These are phyloP conservation scores for Aspergillus pseudoviridinutans DNA, from an alignment of 2,329 filamentous ascomycete genomes.

Conservation along the genomic window DNA sequence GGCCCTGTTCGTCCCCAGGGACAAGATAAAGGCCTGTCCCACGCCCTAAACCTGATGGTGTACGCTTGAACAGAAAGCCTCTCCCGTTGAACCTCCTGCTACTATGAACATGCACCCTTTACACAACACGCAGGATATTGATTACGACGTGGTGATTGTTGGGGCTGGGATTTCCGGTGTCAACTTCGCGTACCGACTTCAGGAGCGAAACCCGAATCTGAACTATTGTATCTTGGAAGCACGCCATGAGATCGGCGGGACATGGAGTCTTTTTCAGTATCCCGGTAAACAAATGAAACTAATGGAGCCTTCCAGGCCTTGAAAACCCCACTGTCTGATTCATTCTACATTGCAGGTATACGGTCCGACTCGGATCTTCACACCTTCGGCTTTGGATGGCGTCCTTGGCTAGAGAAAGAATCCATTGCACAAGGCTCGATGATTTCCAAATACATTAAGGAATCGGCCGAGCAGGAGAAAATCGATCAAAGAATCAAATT, in stretches of 20 bases:
- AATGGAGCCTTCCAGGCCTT: too few species aligned
- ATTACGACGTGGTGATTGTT: slow-evolving; percentile 54
- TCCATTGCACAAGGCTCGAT: slow-evolving; percentile 46
- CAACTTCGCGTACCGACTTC: slow-evolving; percentile 62
- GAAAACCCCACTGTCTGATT: too few species aligned
- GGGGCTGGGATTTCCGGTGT: slow-evolving; percentile 68
- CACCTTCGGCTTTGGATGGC: slow-evolving; percentile 62
- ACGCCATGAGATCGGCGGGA: slow-evolving; percentile 62
- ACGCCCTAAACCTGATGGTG: too few species aligned
- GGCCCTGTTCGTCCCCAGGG: too few species aligned
- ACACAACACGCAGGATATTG: too few species aligned
- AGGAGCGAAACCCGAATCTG: slow-evolving; percentile 49
- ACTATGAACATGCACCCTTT: too few species aligned
- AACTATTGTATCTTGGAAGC: slow-evolving; percentile 62
- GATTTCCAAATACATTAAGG: slow-evolving; percentile 52
- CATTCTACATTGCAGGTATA: slow-evolving; percentile 45
- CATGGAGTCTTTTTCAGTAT: slow-evolving; percentile 71
- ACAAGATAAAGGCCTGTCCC: too few species aligned
- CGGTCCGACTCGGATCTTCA: slow-evolving; percentile 56
- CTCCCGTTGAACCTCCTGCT: too few species aligned
- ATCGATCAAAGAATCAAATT: slow-evolving; percentile 53
- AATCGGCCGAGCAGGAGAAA: slow-evolving; percentile 44
- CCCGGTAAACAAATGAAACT: slow-evolving; percentile 33
- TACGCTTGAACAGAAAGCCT: too few species aligned
- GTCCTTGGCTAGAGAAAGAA: slow-evolving; percentile 55